Percentiles rank a stretch among this genome's conserved stretches.
phyloP scores from a whole-genome alignment of 169 alveolate genomes.

The Babesia bigemina region DNA sequence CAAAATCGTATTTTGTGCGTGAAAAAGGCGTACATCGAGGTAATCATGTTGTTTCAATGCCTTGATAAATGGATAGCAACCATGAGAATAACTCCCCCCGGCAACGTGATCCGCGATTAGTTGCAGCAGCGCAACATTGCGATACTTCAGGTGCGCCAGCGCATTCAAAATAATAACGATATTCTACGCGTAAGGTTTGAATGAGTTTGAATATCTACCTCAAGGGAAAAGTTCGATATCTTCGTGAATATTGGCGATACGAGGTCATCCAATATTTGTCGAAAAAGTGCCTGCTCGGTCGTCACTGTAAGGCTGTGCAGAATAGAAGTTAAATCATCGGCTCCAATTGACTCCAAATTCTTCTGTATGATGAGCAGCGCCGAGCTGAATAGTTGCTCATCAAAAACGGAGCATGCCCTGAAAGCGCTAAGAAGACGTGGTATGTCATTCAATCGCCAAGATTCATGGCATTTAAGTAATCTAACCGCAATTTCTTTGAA shows the following conservation, averaged over 20 bases:
- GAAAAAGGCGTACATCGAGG: conserved; percentile 8
- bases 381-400: conserved; percentile 12
- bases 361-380: background rate
- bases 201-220: background rate
- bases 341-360: background rate
- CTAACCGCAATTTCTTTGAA: conserved; percentile 6
- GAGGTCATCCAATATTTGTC: background rate
- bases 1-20: background rate
- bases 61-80: background rate
- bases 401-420: conserved; percentile 4
- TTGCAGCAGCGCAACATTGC: conserved; percentile 15
- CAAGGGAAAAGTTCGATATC: conserved; percentile 16
- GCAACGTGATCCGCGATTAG: conserved; percentile 18
- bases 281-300: background rate
- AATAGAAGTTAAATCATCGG: conserved; percentile 10
- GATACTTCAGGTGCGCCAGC: conserved; percentile 1
- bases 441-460: conserved; percentile 8
- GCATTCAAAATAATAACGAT: background rate
- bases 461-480: background rate
- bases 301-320: conserved; percentile 10
- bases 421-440: conserved; percentile 14
- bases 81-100: background rate
- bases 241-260: conserved; percentile 16
- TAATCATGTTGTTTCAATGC: conserved; percentile 5
- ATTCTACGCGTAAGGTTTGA: conserved; percentile 2